phyloP scores from a whole-genome alignment of 306 rosid genomes.

The Argentina anserina region DNA sequence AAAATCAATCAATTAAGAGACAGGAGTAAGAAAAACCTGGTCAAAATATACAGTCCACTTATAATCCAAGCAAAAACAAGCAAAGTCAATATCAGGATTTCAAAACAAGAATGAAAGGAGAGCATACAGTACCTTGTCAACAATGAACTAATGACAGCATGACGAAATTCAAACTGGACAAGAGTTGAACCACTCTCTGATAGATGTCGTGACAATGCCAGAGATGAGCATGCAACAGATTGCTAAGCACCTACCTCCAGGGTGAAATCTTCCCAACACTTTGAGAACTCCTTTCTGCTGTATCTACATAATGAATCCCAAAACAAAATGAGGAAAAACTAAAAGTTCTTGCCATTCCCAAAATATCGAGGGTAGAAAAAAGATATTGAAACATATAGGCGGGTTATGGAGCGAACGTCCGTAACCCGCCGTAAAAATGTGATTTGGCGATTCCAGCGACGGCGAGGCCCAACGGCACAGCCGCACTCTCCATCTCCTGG shows the following conservation, averaged over 20 bases:
- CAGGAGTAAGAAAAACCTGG: no score
- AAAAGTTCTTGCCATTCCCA: neutral
- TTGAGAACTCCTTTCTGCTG: neutral
- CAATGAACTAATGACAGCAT: neutral
- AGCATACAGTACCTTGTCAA: neutral
- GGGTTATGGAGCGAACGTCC: no score
- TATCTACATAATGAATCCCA: neutral
- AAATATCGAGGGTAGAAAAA: neutral
- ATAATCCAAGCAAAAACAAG: no score
- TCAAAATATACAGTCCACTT: no score
- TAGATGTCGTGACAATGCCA: neutral
- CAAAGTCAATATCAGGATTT: neutral
- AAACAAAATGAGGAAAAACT: neutral
- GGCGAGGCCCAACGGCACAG: no score
- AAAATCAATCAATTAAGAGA: no score
- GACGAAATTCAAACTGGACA: neutral
- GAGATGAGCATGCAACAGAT: neutral
- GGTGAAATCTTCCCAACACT: neutral
- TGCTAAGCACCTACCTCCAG: neutral
- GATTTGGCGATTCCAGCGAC: no score
- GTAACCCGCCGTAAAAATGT: no score
- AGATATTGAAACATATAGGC: no score
- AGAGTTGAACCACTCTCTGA: neutral
- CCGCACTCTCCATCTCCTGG: no score
- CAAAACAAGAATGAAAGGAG: neutral